Base-by-base conservation (phyloP, 2,329 filamentous ascomycete species). In the Claviceps pazoutovae region DNA sequence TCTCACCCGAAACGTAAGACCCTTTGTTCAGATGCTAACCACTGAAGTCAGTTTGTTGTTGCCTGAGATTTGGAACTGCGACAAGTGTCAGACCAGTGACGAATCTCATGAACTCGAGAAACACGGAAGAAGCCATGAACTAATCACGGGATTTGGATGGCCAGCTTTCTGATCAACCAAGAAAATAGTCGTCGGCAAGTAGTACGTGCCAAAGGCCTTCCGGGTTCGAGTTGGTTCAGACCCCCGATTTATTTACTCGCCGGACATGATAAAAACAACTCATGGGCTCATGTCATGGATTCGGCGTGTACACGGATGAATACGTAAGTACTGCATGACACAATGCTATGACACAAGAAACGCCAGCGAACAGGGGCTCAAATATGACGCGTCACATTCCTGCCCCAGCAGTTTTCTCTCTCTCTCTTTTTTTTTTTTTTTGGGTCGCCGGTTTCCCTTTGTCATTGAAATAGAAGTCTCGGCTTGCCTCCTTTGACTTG, bases 341-440 rank as follows among this genome's bases (percentile, higher is more conserved):
- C 46, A 44, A 26, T 14, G n/a, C 36, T 21, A 30, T 21, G 23
- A 13, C 46, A 38, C 34, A 23, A 47, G 21, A n/a, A 21, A 47
- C n/a, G 46, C 46, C 19, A 39, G 46, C 36, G 23, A 48, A 34
- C 30, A 41, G 34, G n/a, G n/a, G 14, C 17, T 5, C 13, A 46
- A 46, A 46, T 51, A 46, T 51, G 49, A 51, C 21, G 49, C 49
- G n/a, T 46, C 43, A 51, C 17, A 39, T 39, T 48, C 36, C 8
- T 39, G 13, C 13, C 9, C 36, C 36, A 39, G 46, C 36, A 34
- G 5, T 39, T 36, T 39, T 21, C 7, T 5, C 21, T 16, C 5
- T 34, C 34, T 7, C 1, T 26, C 34, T 26, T 21, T 21, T 21
- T 21, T 5, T 30, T 23, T 9, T 34, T 5, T 7, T 2, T 26